Percentiles rank a stretch among this genome's conserved stretches.
These are phyloP conservation scores for Hypoxylon sp. DNA, from an alignment of 2,329 filamentous ascomycete genomes.

Conservation along the genomic window DNA sequence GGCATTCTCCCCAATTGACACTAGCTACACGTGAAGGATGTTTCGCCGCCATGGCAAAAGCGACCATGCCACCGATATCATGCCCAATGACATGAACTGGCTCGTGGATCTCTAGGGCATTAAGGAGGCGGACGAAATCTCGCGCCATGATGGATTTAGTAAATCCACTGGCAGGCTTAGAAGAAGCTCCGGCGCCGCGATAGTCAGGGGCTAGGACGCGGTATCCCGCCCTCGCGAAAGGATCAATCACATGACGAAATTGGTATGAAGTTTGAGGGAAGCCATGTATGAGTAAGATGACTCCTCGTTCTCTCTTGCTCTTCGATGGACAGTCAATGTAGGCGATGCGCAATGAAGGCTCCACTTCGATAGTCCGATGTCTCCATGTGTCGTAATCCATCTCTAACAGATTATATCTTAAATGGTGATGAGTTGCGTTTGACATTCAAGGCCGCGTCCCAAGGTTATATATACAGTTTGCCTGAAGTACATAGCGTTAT, in stretches of 20 bases:
- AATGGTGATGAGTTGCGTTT: not conserved
- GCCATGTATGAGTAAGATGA: slow-evolving; percentile 63
- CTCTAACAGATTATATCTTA: not conserved
- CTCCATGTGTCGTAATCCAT: slow-evolving; percentile 36
- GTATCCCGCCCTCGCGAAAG: slow-evolving; percentile 57
- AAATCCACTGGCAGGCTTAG: slow-evolving; percentile 56
- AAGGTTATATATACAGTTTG: not conserved
- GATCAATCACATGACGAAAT: slow-evolving; percentile 58
- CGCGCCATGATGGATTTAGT: slow-evolving; percentile 59
- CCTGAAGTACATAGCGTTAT: not conserved
- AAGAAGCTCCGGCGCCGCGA: slow-evolving; percentile 57
- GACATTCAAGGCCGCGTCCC: not conserved
- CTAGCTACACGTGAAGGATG: slow-evolving; percentile 55
- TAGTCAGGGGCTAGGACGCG: slow-evolving; percentile 60
- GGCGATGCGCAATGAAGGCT: slow-evolving; percentile 38
- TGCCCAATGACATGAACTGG: slow-evolving; percentile 62
- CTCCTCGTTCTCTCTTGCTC: slow-evolving; percentile 49
- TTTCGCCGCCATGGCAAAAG: slow-evolving; percentile 58
- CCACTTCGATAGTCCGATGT: slow-evolving; percentile 36
- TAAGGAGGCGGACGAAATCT: slow-evolving; percentile 56
- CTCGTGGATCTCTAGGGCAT: slow-evolving; percentile 54
- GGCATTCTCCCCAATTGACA: slow-evolving; percentile 61
- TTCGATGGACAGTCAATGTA: slow-evolving; percentile 38
- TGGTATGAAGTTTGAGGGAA: slow-evolving; percentile 64
- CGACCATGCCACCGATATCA: slow-evolving; percentile 65